A percentile compares a stretch with the other conserved stretches of the same genome.
Conservation (phyloP, 2,329 filamentous ascomycete genomes). For the Hypoxylon sp. region DNA sequence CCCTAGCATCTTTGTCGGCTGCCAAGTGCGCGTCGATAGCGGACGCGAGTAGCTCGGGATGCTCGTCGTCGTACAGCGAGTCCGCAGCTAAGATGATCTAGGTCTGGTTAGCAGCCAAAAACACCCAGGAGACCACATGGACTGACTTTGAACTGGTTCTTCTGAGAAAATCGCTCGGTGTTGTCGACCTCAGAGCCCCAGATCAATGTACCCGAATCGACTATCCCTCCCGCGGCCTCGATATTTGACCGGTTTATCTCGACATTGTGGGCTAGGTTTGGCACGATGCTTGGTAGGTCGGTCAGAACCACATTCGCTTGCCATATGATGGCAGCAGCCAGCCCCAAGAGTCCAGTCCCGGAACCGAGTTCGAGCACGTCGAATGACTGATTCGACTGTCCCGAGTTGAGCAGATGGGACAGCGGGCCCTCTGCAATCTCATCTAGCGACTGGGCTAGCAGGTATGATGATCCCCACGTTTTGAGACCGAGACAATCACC, state of each 20-base stretch:
- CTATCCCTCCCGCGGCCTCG: slow-evolving; percentile 60
- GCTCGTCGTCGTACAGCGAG: slow-evolving; percentile 83
- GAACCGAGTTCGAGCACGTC: slow-evolving; percentile 80
- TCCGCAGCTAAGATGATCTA: slow-evolving; percentile 85
- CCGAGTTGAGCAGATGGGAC: slow-evolving; percentile 53
- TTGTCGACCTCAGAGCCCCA: slow-evolving; percentile 68
- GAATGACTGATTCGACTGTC: slow-evolving; percentile 40
- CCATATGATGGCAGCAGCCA: slow-evolving; percentile 81
- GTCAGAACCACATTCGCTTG: slow-evolving; percentile 74
- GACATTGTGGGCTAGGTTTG: slow-evolving; percentile 80
- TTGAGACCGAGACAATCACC: slow-evolving; percentile 91
- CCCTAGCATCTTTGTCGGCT: slow-evolving; percentile 63
- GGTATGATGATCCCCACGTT: slow-evolving; percentile 92
- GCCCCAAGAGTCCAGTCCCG: slow-evolving; percentile 88
- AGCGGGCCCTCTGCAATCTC: slow-evolving; percentile 55
- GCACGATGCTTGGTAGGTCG: slow-evolving; percentile 83
- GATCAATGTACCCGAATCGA: slow-evolving; percentile 73
- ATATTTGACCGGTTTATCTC: slow-evolving; percentile 68
- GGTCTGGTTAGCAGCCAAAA: slow-evolving; percentile 13
- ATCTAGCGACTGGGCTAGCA: slow-evolving; percentile 77
- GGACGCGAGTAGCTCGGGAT: slow-evolving; percentile 76
- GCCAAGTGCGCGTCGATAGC: slow-evolving; percentile 75
- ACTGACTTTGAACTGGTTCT: slow-evolving; percentile 61
- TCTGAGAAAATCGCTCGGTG: slow-evolving; percentile 52
- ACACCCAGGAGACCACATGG: neutral